Percentiles rank a stretch among this genome's conserved stretches.
Conservation (phyloP, 1,139 yeast genomes). For the Scheffersomyces illinoinensis region DNA sequence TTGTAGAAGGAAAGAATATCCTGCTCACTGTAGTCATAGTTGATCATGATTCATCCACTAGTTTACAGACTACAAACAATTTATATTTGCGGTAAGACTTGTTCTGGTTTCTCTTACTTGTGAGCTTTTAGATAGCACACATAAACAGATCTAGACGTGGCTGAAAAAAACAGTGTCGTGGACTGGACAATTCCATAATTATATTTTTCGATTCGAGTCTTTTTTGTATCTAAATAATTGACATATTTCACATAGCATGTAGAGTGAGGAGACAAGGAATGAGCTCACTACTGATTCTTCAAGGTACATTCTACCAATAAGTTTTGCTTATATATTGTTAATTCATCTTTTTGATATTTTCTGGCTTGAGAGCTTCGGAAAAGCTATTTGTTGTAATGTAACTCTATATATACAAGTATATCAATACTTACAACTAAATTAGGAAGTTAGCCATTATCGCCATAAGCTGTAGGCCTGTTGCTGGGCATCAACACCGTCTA, state of each 20-base stretch:
- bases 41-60: slow-evolving; percentile 20
- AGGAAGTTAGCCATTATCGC: slow-evolving; percentile 19
- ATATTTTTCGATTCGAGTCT: not conserved
- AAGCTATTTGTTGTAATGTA: too few relatives aligned
- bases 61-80: not conserved
- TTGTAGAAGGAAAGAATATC: slow-evolving; percentile 27
- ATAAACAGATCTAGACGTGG: not conserved
- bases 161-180: not conserved
- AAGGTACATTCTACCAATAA: not conserved
- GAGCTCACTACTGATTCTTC: not conserved
- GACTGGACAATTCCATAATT: not conserved
- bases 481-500: slow-evolving; percentile 27
- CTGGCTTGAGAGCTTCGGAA: too few relatives aligned
- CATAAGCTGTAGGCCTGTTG: slow-evolving; percentile 40
- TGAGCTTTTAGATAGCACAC: not conserved
- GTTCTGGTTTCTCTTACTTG: not conserved
- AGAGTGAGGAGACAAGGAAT: too few relatives aligned
- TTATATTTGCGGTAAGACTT: not conserved
- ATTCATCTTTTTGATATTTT: too few relatives aligned
- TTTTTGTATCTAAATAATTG: not conserved
- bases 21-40: slow-evolving; percentile 23
- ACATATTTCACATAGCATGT: not conserved
- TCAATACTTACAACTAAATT: not conserved
- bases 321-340: too few relatives aligned
- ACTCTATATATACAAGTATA: not conserved